Base-by-base conservation (phyloP, 495 filamentous ascomycete species). In the Penicillium argentinense region DNA sequence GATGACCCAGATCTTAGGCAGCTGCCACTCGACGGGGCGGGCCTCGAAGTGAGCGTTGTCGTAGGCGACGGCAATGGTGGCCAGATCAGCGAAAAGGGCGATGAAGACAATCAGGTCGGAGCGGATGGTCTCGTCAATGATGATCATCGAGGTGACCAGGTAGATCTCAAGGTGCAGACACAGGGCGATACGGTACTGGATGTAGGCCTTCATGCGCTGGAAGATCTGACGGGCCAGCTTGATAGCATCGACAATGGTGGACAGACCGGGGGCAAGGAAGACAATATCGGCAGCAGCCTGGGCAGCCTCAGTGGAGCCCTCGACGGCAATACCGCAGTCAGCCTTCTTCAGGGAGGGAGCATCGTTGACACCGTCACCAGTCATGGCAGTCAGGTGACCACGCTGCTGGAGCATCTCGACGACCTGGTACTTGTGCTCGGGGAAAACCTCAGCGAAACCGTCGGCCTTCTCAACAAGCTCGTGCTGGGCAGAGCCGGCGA, bases 131-230 rank as follows among this genome's bases (percentile, higher is more conserved):
- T 86, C 83, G 59, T 85, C 74, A 70, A 88, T 82, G 73, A 86
- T 86, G 71, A 87, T 78, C 81, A 87, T 87, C 38, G 83, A 84
- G 50, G 83, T 85, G 52, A 86, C 83, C n/a, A 88, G 73, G 75
- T 87, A 88, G 61, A 88, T 80, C 72, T 88, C 84, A 58, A 88
- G 70, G 69, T 88, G 84, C 39, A 88, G 73, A 68, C 84, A 88
- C 47, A 88, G 80, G 45, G 84, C 84, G 60, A 88, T 88, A 80
- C 84, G 84, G 73, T 88, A 88, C 66, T 88, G 84, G 51, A 88
- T 86, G 62, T 88, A 88, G 26, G 84, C 79, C 79, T 88, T 88
- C 84, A 88, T 88, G 58, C 84, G 84, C 74, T 88, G 84, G 82
- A 88, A 88, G 60, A 88, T 88, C 68, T 88, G 80, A 59, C 84